Evolutionary conservation across 768 basidiomycete genomes (phyloP), one percentile per base, ranked within the genome.

Genomic region (Lanmaoa rubissima): DNA sequence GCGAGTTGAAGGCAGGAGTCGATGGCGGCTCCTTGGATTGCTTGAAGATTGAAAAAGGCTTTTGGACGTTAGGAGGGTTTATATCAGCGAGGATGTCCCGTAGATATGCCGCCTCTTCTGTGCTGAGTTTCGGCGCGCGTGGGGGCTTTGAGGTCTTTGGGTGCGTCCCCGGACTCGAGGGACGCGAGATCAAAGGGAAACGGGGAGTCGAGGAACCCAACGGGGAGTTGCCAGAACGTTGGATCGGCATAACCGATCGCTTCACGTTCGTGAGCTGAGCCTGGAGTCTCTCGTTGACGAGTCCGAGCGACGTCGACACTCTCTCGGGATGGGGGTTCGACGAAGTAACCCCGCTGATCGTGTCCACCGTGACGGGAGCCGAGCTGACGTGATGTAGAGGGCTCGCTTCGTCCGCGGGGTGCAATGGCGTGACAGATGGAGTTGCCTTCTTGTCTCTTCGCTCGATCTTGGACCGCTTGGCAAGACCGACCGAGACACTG

Each of bases 21-120:
- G 42, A 64, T 14, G 61, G 60, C n/a, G 51, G 64, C 38, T 64
- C 71, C 35, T 69, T 71, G 45, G 72, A 66, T 28, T 75, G 75
- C 59, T 78, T 78, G 59, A 84, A 77, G 35, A 84, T 70, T 3
- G 78, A 73, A 55, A 86, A 82, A 1, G 84, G 79, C 42, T 75
- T 77, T 1, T 74, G 67, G 13, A 69, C 45, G 2, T 71, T 72
- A 0, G 78, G 72, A 14, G 77, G 72, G 32, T 79, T 75, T 19
- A 85, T 75, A 54, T 91, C 87, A 0, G 88, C 86, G 11, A 91
- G 77, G 35, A 91, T 81, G 53, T 78, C 79, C 19, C 84, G 82
- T 14, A 92, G 76, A 67, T 90, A 92, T 48, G 81, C 84, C 4
- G 79, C 70, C 62, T 92, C 86, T 41, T 82, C 81, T 16, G 76